These are phyloP conservation scores for Mesembryanthemum crystallinum DNA, from an alignment of 148 eudicot genomes.

Conservation along the genomic window DNA sequence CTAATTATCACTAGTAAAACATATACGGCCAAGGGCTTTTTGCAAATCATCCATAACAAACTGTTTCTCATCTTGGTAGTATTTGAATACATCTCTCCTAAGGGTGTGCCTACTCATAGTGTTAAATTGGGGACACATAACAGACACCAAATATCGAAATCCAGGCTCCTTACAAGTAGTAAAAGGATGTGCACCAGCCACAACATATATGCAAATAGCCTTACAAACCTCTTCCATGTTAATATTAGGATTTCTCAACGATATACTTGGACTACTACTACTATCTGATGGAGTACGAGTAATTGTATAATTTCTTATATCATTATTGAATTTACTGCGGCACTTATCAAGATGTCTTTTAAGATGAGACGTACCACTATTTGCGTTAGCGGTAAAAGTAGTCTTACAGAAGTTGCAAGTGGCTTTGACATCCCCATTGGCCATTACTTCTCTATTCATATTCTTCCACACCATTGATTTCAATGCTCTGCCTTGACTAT, in stretches of 20 bases:
- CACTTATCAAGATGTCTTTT: conserved; percentile 10
- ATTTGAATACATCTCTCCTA: conserved; percentile 15
- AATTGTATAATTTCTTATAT: conserved; percentile 2
- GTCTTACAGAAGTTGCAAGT: background rate
- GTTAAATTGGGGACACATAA: conserved; percentile 9
- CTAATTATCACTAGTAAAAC: conserved; percentile 17
- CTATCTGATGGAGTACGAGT: background rate
- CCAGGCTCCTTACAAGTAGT: conserved; percentile 6
- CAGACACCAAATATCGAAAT: conserved; percentile 13
- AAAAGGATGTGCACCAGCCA: conserved; percentile 17
- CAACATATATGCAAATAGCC: conserved; percentile 1
- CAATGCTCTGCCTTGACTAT: background rate
- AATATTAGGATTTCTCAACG: background rate
- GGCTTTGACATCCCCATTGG: background rate
- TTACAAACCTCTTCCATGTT: conserved; percentile 1
- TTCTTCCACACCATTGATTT: background rate
- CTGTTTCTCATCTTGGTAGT: conserved; percentile 5
- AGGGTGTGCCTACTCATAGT: conserved; percentile 13
- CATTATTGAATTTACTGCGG: background rate
- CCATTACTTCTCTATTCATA: background rate
- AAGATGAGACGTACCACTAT: conserved; percentile 11
- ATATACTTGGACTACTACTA: background rate
- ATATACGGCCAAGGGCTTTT: background rate
- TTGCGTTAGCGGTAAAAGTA: background rate
- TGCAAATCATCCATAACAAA: background rate